Evolutionary conservation across 306 rosid species (phyloP), one percentile per base, ranked within the genome.

Genomic region (Hippophae tibetana): DNA sequence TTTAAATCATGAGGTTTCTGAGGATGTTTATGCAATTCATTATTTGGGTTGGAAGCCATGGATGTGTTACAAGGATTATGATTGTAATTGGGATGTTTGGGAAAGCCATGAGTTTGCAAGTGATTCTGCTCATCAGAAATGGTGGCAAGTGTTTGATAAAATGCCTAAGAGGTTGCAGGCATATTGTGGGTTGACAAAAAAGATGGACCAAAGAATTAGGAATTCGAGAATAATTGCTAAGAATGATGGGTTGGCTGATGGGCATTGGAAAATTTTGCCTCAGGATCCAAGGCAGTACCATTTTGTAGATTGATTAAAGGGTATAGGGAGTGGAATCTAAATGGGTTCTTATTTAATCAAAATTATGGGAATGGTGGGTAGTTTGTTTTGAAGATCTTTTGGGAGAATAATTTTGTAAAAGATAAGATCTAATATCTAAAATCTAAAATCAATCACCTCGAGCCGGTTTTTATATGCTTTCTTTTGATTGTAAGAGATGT

Each of bases 31-130:
- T 4, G 70, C 79, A 5, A 52, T 83, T 10, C 95, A 92, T 57
- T 92, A 78, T 64, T 58, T 92, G 71, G 99, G 99, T 1, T 56
- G 78, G 69, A 92, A 92, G 82, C 99, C 99, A 0, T 92, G 96
- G 96, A 73, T 62, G 82, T 87, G 99, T 72, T 85, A 92, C 6
- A 85, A 68, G 47, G 99, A 92, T 42, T 88, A 87, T 49, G 99
- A 92, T n/a, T 88, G 99, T 55, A 92, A 92, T 9, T 83, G 96
- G 96, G 95, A 92, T 53, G 60, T 31, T 67, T 7, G 12, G 18
- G 75, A 53, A 11, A 76, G 12, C 9, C 79, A 59, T 23, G 18
- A 44, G 2, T 92, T 65, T 55, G 89, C 95, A 0, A 85, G 95
- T 58, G 93, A 85, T 48, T 51, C 72, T 0, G 93, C 89, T 52